Base-by-base conservation (phyloP, 192 early-diverging fungal species). In the Backusella tarrabulga region DNA sequence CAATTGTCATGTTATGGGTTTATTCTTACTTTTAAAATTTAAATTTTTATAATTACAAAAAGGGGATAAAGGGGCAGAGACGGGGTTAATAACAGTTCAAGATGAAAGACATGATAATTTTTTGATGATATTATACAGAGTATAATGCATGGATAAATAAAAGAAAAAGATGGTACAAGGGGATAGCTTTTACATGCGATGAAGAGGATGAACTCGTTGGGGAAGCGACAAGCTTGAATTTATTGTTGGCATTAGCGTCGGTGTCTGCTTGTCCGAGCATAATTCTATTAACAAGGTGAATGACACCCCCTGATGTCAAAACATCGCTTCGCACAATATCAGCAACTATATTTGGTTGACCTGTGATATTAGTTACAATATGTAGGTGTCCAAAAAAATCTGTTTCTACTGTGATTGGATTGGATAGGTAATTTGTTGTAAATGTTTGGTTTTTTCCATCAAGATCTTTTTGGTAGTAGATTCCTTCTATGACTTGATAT, bases 291-390 rank as follows among this genome's bases (percentile, higher is more conserved):
- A 74, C 38, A 26, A 74, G 34, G 26, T 74, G 73, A 7, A 74
- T 66, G 4, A 74, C 73, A 23, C 73, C 73, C 23, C n/a, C 73
- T 26, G 73, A 74, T 17, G 73, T 74, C 56, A 74, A 74, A 36
- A 74, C 29, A 41, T 74, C 73, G 6, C 54, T 36, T n/a, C 14
- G 35, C n/a, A 74, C 56, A 66, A 74, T 74, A 11, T 67, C 54
- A 0, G 73, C 73, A 12, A 26, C 73, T 36, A 74, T 67, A 23
- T 54, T 74, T 23, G 34, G 12, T n/a, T 38, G 36, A 6, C 73
- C 60, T 29, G 11, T 40, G 42, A 15, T 44, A 1, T 32, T 63
- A 38, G 56, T 60, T 6, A 74, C 54, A 32, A 40, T 74, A 38
- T 66, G 29, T 6, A 60, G 34, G 23, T 38, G 72, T 1, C 73